Percentiles rank a stretch among this genome's conserved stretches.
Evolutionary conservation across 2,329 filamentous ascomycete genomes (phyloP).

Genomic region (Microcyclospora pomicola): DNA sequence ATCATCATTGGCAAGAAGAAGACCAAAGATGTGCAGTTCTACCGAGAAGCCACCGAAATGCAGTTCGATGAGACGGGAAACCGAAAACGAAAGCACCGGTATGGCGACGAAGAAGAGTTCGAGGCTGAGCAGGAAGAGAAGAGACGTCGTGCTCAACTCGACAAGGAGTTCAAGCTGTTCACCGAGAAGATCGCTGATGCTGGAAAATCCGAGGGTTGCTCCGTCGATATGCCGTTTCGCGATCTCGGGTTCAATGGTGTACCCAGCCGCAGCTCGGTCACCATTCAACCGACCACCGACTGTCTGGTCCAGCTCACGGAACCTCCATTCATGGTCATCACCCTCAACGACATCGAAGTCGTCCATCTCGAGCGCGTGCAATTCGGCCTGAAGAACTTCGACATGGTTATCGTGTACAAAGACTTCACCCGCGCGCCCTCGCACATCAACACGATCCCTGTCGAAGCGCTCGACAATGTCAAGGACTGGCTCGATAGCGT

Average conservation of each 20-base stretch:
- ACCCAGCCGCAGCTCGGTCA: constrained; percentile 86
- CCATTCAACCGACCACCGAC: constrained; percentile 91
- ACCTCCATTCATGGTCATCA: constrained; percentile 90
- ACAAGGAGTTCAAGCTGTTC: constrained; percentile 90
- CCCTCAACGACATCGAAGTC: constrained; percentile 88
- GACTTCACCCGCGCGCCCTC: constrained; percentile 83
- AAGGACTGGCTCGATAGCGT: constrained; percentile 97
- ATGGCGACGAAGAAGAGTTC: constrained; percentile 96
- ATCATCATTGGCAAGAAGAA: constrained; percentile 99
- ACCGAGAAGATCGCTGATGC: constrained; percentile 96
- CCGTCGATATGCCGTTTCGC: constrained; percentile 92
- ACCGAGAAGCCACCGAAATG: constrained; percentile 93
- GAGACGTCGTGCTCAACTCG: constrained; percentile 75
- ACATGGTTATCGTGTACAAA: constrained; percentile 96
- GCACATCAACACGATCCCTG: constrained; percentile 96
- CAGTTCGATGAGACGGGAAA: constrained; percentile 98
- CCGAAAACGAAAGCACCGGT: constrained; percentile 91
- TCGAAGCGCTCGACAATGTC: constrained; percentile 85
- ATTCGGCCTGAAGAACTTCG: constrained; percentile 97
- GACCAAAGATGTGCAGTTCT: constrained; percentile 97
- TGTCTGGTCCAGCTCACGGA: constrained; percentile 94
- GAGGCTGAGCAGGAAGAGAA: constrained; percentile 97
- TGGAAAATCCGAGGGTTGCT: constrained; percentile 75
- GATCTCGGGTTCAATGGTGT: constrained; percentile 96
- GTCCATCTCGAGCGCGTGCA: constrained; percentile 90